Evolutionary conservation across 441 rosid genomes (phyloP).

Genomic region (Raphanus hybrid): DNA sequence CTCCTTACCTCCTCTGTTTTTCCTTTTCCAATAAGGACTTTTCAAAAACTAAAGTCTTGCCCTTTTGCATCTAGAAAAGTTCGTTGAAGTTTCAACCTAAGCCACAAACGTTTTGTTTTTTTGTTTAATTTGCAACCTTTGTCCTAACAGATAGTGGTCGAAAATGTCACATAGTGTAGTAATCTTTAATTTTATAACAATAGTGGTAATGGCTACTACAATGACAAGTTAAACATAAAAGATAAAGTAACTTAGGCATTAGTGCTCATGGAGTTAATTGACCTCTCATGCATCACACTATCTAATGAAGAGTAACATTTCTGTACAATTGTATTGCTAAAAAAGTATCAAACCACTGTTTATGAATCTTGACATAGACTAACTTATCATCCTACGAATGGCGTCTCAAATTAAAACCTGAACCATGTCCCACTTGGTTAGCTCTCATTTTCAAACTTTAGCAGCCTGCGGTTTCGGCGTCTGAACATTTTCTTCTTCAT

Average conservation of each 20-base stretch:
- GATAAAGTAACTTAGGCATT: slow-evolving; percentile 1
- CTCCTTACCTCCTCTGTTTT: slow-evolving; percentile 27
- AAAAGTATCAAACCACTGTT: neutral
- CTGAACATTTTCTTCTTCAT: slow-evolving; percentile 59
- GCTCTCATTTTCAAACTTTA: slow-evolving; percentile 34
- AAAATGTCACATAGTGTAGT: neutral
- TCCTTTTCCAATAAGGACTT: neutral
- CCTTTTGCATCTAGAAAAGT: neutral
- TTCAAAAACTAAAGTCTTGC: neutral
- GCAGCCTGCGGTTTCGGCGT: slow-evolving; percentile 46
- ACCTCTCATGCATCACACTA: slow-evolving; percentile 17
- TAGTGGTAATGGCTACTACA: neutral
- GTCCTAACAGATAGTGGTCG: neutral
- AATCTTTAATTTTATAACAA: neutral
- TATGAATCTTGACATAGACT: slow-evolving; percentile 2
- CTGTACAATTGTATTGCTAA: slow-evolving; percentile 11
- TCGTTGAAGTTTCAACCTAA: neutral
- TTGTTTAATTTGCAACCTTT: neutral
- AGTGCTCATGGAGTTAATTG: slow-evolving; percentile 17
- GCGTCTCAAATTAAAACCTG: neutral
- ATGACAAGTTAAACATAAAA: neutral
- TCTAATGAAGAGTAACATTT: slow-evolving; percentile 10
- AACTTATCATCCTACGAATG: neutral
- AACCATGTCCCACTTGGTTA: slow-evolving; percentile 1
- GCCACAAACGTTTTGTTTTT: neutral